Percentiles rank a stretch among this genome's conserved stretches.
Evolutionary conservation across 2,329 filamentous ascomycete species (phyloP).

Genomic region (Aspergillus niger): DNA sequence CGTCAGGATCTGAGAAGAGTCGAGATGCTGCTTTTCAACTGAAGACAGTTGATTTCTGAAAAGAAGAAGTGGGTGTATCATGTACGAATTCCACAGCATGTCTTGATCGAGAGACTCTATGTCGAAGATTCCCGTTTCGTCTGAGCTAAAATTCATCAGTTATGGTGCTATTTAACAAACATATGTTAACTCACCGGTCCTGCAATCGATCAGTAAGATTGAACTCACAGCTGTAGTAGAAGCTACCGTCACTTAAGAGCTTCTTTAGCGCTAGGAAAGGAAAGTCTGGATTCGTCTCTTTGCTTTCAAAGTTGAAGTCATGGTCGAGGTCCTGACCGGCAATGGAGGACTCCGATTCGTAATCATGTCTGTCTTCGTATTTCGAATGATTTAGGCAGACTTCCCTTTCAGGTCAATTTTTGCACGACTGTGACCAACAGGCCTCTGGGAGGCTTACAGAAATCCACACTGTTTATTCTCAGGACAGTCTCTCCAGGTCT

Average conservation of each 20-base stretch:
- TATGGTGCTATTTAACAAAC: slow-evolving; percentile 16
- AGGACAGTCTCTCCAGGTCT: slow-evolving; percentile 87
- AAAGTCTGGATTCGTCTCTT: slow-evolving; percentile 75
- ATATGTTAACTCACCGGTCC: slow-evolving; percentile 63
- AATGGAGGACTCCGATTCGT: slow-evolving; percentile 57
- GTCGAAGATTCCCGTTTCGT: slow-evolving; percentile 77
- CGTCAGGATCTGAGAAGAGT: slow-evolving; percentile 83
- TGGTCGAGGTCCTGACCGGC: slow-evolving; percentile 57
- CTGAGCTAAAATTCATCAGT: slow-evolving; percentile 55
- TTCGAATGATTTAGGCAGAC: slow-evolving; percentile 85
- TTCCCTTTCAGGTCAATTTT: slow-evolving; percentile 27
- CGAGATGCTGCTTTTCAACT: slow-evolving; percentile 75
- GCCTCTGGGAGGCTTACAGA: slow-evolving; percentile 53
- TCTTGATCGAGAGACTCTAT: slow-evolving; percentile 91
- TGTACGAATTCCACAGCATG: slow-evolving; percentile 97
- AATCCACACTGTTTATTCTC: slow-evolving; percentile 82
- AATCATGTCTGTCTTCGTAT: slow-evolving; percentile 74
- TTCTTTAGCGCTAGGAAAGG: slow-evolving; percentile 90
- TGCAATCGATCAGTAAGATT: slow-evolving; percentile 92
- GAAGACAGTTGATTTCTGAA: slow-evolving; percentile 81
- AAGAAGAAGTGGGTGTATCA: slow-evolving; percentile 89
- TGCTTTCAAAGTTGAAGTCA: slow-evolving; percentile 57
- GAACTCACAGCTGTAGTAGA: slow-evolving; percentile 99
- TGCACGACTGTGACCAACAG: not conserved
- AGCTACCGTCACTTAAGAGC: slow-evolving; percentile 86